Evolutionary conservation across 2,329 filamentous ascomycete species (phyloP).

Genomic region (Stagonosporopsis tanaceti): DNA sequence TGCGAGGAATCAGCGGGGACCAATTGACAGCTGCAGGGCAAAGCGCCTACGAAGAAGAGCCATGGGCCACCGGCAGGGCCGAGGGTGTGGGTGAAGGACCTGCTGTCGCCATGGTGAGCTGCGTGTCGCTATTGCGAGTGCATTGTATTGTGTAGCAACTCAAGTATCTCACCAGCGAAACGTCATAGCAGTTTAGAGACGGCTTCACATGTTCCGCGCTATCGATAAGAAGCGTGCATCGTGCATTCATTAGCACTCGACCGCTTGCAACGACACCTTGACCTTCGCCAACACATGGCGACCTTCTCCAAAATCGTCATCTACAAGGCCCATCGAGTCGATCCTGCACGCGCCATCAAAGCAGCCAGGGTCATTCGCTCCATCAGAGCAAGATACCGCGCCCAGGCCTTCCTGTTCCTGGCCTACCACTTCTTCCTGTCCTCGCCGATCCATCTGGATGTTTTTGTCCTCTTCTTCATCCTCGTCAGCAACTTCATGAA

Average conservation of each 20-base stretch:
- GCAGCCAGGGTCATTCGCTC: conserved; percentile 38
- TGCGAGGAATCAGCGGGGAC: conserved; percentile 50
- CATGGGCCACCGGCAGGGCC: conserved; percentile 28
- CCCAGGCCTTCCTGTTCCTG: conserved; percentile 44
- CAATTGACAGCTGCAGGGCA: background rate
- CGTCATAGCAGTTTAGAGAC: too few species aligned
- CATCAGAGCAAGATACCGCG: conserved; percentile 41
- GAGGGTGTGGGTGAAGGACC: conserved; percentile 20
- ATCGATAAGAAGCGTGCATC: too few species aligned
- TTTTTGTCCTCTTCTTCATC: conserved; percentile 46
- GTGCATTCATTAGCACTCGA: too few species aligned
- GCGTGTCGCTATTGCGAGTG: conserved; percentile 5
- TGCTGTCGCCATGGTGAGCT: conserved; percentile 25
- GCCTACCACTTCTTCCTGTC: conserved; percentile 47
- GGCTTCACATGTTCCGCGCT: too few species aligned
- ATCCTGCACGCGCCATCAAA: conserved; percentile 30
- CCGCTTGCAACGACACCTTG: background rate
- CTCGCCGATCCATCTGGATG: conserved; percentile 40
- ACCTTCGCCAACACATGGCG: conserved; percentile 17
- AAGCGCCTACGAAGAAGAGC: conserved; percentile 26
- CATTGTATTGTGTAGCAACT: background rate
- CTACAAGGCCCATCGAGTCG: conserved; percentile 20
- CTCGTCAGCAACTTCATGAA: conserved; percentile 50
- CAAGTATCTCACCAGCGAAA: too few species aligned
- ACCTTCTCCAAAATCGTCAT: conserved; percentile 24